Evolutionary conservation across 108 stramenopile genomes (phyloP), one percentile per base, ranked within the genome.

Genomic region (Cyclotella kingstonii): DNA sequence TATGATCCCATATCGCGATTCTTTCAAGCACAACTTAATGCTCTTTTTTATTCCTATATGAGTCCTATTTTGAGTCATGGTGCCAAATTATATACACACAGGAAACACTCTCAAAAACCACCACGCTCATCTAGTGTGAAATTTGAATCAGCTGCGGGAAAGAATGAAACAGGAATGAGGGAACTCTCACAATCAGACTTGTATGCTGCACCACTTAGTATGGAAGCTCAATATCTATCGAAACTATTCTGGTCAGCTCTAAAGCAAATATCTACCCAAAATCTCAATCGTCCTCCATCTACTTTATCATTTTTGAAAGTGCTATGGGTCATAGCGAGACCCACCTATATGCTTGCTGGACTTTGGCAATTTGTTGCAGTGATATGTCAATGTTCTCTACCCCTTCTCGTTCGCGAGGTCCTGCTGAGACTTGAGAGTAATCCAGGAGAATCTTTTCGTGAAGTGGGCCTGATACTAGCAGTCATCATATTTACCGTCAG

Each of bases 11-110:
- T 51, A 1, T 4, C 15, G 17, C 49, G 41, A 22, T 42, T 63
- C 41, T 17, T 63, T 2, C 18, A 9, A 8, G 12, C 40, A 12
- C 38, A 28, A 14, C 18, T 12, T 1, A 53, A 63, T 19, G 63
- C 63, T 2, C 63, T 63, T 21, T 48, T 63, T 2, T 86, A 79
- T 68, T 72, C 80, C 0, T 83, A 86, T 61, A 81, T 86, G 82
- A 39, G 43, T 22, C 63, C 56, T 1, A 39, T 86, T 1, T 41
- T 86, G 15, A 31, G 30, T 9, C 66, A 66, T 17, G 85, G 82
- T 6, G 61, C 60, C 8, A 27, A 43, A 18, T 25, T 49, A 36
- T 51, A 63, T 51, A 63, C 42, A 23, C 35, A 28, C 8, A 12
- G 63, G 10, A 52, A 41, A 11, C 9, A 60, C 30, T 18, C 28